Evolutionary conservation across 2,329 filamentous ascomycete genomes (phyloP).

Genomic region (Lithohypha guttulata): DNA sequence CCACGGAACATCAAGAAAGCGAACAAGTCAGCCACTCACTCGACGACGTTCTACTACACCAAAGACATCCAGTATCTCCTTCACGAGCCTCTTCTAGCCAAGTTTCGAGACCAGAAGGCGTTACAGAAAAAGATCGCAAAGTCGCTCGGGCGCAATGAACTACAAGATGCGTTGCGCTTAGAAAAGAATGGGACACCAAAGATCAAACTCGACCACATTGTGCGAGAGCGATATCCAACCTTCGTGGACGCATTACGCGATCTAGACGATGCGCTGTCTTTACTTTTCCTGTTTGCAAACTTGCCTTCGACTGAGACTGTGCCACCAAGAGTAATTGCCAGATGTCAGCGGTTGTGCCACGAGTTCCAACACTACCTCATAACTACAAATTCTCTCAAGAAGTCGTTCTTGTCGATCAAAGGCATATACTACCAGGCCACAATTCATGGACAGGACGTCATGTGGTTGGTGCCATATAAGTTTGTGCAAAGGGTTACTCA

Average conservation of each 20-base stretch:
- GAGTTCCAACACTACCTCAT: conserved; percentile 99
- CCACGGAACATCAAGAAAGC: conserved; percentile 96
- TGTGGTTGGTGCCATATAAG: conserved; percentile 95
- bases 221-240: conserved; percentile 95
- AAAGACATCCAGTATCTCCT: conserved; percentile 98
- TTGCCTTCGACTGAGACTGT: conserved; percentile 82
- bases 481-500: conserved; percentile 92
- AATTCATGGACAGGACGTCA: conserved; percentile 89
- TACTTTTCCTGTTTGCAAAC: conserved; percentile 96
- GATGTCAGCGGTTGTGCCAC: conserved; percentile 82
- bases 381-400: conserved; percentile 76
- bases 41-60: conserved; percentile 82
- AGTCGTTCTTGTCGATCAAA: conserved; percentile 97
- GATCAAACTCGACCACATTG: conserved; percentile 89
- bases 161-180: conserved; percentile 73
- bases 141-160: conserved; percentile 83
- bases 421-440: conserved; percentile 98
- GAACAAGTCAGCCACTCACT: conserved; percentile 76
- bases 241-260: conserved; percentile 91
- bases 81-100: conserved; percentile 85
- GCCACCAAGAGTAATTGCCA: conserved; percentile 87
- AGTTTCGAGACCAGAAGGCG: conserved; percentile 94
- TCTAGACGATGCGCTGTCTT: conserved; percentile 89
- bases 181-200: conserved; percentile 85
- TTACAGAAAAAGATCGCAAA: conserved; percentile 95